Evolutionary conservation across 129 eudicot genomes (phyloP), one percentile per base, ranked within the genome.

Genomic region (Daucus carota): DNA sequence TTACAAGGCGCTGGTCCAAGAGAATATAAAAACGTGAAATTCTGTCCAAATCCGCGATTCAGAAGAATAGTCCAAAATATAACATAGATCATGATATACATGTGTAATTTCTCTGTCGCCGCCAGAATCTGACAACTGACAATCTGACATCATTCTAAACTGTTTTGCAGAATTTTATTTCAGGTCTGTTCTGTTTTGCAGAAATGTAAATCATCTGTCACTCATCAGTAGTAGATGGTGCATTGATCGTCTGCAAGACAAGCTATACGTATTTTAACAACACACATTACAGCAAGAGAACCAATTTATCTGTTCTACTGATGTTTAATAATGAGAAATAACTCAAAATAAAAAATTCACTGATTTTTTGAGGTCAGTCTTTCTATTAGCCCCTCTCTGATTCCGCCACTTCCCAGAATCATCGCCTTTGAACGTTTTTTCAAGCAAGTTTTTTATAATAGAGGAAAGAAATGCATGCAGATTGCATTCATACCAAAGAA

Each of bases 401-500:
- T 40, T 40, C 8, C 43, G 8, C 43, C 43, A 40, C 40, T 36
- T 7, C 43, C 43, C 43, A 2, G 6, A 40, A 40, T 40, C 6
- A 40, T 36, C 5, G 22, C 1, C 6, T 18, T 24, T 24, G 31
- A 54, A 54, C 31, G n/a, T 8, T n/a, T n/a, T 54, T n/a, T 31
- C 31, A n/a, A 57, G 65, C 65, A 57, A 57, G 31, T 18, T 0
- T 24, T 3, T 8, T 8, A 10, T 7, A 57, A n/a, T 57, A 24
- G 14, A 57, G 12, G 24, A 9, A 15, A 73, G n/a, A 28, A 45
- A 26, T 15, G 32, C 44, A 76, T 62, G 29, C 59, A 34, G 74
- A 81, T 81, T 76, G 42, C 74, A 76, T 76, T 76, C 84, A 40
- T 47, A 16, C 26, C 20, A 24, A 31, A 81, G 70, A 75, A 36